phyloP scores from a whole-genome alignment of 176 grass and related monocot species.

The Pontederia crassipes region DNA sequence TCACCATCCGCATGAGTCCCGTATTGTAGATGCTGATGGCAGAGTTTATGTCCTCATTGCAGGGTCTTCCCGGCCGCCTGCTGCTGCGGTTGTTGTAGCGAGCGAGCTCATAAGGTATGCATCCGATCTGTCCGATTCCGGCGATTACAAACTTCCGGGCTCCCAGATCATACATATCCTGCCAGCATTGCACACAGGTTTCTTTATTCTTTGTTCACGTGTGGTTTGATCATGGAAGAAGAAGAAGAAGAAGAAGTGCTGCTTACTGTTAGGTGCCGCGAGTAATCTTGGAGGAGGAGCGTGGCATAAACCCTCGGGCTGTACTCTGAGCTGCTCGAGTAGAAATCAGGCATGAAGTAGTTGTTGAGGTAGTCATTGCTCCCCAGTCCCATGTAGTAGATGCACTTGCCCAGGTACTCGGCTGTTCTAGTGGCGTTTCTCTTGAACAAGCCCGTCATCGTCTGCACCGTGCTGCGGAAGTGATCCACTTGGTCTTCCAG shows the following conservation, averaged over 20 bases:
- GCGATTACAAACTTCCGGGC: constrained; percentile 59
- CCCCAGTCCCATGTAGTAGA: constrained; percentile 65
- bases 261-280: constrained; percentile 32
- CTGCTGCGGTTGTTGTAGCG: constrained; percentile 22
- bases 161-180: constrained; percentile 46
- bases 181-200: neutral
- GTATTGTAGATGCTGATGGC: constrained; percentile 56
- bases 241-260: neutral
- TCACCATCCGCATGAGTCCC: constrained; percentile 60
- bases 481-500: constrained; percentile 59
- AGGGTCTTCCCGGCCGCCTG: neutral
- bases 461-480: constrained; percentile 39
- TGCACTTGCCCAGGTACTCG: constrained; percentile 44
- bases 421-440: constrained; percentile 20
- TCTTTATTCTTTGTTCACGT: neutral
- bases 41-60: constrained; percentile 78
- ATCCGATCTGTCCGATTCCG: constrained; percentile 67
- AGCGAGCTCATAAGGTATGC: constrained; percentile 93
- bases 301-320: constrained; percentile 32
- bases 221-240: no score
- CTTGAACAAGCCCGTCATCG: constrained; percentile 24
- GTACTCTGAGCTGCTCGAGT: constrained; percentile 39
- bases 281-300: constrained; percentile 59
- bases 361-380: constrained; percentile 57
- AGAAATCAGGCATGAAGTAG: constrained; percentile 48